phyloP scores from a whole-genome alignment of 1,139 yeast species.

The Meyerozyma athensensis region DNA sequence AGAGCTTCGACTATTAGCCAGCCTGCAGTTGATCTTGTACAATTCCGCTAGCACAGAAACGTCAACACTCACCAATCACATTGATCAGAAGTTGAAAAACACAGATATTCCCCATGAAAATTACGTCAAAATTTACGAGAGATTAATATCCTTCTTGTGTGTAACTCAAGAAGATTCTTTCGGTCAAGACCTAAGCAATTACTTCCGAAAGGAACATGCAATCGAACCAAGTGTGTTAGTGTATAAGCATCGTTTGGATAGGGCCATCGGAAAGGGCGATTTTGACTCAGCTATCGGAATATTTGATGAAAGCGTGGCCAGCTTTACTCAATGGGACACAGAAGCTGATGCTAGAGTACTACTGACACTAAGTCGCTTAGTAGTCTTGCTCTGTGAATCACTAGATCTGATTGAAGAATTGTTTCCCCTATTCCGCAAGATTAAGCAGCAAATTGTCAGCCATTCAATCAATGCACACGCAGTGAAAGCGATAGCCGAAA shows the following conservation, averaged over 20 bases:
- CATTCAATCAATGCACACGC: conserved; percentile 31
- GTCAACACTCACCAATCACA: conserved; percentile 9
- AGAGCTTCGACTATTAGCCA: conserved; percentile 18
- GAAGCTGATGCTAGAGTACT: conserved; percentile 26
- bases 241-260: conserved; percentile 28
- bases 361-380: conserved; percentile 30
- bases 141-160: background rate
- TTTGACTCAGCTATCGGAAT: conserved; percentile 22
- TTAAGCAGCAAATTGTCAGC: conserved; percentile 36
- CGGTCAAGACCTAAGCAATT: conserved; percentile 8
- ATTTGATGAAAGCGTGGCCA: conserved; percentile 29
- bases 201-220: conserved; percentile 12
- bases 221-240: conserved; percentile 20
- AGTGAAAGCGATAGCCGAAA: conserved; percentile 41
- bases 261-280: conserved; percentile 21
- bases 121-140: background rate
- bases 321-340: conserved; percentile 27
- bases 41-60: conserved; percentile 6
- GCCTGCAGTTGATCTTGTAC: conserved; percentile 10
- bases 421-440: conserved; percentile 30
- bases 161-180: background rate
- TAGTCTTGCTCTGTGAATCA: conserved; percentile 19
- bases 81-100: conserved; percentile 2
- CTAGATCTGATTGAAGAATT: conserved; percentile 20
- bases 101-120: conserved; percentile 7